Conservation (phyloP, 2,329 filamentous ascomycete species). For the Fonsecaea nubica region DNA sequence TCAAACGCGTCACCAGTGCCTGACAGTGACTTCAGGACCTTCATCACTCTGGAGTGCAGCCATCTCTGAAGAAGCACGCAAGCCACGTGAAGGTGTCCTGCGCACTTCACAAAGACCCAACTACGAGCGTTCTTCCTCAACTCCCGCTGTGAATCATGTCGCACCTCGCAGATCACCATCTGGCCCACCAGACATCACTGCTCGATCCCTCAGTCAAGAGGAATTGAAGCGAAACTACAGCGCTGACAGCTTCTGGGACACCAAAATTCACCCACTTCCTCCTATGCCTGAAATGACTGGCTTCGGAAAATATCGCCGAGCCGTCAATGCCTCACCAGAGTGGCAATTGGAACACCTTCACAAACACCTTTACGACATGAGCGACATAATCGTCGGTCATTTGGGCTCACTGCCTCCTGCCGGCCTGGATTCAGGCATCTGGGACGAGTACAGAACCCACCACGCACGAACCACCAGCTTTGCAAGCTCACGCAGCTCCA, state of each 20-base stretch:
- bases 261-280: slow-evolving; percentile 28
- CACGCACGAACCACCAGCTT: slow-evolving; percentile 27
- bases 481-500: slow-evolving; percentile 29
- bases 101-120: background rate
- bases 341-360: slow-evolving; percentile 35
- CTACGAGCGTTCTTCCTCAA: slow-evolving; percentile 28
- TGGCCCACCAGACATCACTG: slow-evolving; percentile 31
- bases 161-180: background rate
- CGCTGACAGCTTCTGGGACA: slow-evolving; percentile 32
- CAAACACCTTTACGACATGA: slow-evolving; percentile 26
- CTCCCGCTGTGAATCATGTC: slow-evolving; percentile 15
- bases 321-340: slow-evolving; percentile 34
- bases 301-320: slow-evolving; percentile 37
- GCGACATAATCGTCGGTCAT: slow-evolving; percentile 26
- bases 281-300: slow-evolving; percentile 37
- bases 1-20: background rate
- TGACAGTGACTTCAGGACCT: slow-evolving; percentile 18
- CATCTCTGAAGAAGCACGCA: slow-evolving; percentile 13
- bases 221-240: slow-evolving; percentile 36
- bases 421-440: slow-evolving; percentile 31
- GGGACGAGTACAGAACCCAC: slow-evolving; percentile 28
- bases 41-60: slow-evolving; percentile 9
- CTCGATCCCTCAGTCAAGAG: slow-evolving; percentile 25
- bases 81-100: slow-evolving; percentile 11
- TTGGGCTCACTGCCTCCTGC: slow-evolving; percentile 31